Evolutionary conservation across 2,329 filamentous ascomycete genomes (phyloP).

Genomic region (Microdochium nivale): DNA sequence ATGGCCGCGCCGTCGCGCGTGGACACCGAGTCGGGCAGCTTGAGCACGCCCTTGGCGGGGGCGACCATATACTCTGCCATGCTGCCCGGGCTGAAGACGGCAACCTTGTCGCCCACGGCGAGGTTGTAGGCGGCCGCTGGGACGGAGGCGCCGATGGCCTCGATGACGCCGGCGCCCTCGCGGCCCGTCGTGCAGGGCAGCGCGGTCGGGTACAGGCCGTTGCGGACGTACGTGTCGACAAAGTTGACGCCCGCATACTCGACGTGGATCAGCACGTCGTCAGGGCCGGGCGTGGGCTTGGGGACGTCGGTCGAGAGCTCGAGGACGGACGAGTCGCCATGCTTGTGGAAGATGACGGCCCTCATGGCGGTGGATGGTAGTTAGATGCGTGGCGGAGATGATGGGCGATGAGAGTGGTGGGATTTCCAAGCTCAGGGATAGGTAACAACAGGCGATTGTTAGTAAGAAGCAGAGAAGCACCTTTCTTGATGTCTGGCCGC

Average conservation of each 20-base stretch:
- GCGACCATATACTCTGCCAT: neutral
- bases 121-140: neutral
- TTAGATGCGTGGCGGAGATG: no score
- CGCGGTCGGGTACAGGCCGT: slow-evolving; percentile 29
- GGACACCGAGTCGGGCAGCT: neutral
- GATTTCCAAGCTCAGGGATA: no score
- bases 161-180: neutral
- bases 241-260: neutral
- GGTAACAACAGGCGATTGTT: no score
- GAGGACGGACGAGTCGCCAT: neutral
- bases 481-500: no score
- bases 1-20: neutral
- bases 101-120: neutral
- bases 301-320: neutral
- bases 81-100: neutral
- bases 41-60: neutral
- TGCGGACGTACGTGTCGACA: neutral
- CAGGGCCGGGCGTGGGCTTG: neutral
- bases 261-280: neutral
- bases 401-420: no score
- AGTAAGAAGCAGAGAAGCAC: no score
- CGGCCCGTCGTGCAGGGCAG: slow-evolving; percentile 38
- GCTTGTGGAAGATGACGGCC: neutral
- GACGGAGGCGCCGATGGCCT: neutral
- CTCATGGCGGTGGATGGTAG: neutral